phyloP scores from a whole-genome alignment of 805 yeast genomes.

The Candida odintsovae region DNA sequence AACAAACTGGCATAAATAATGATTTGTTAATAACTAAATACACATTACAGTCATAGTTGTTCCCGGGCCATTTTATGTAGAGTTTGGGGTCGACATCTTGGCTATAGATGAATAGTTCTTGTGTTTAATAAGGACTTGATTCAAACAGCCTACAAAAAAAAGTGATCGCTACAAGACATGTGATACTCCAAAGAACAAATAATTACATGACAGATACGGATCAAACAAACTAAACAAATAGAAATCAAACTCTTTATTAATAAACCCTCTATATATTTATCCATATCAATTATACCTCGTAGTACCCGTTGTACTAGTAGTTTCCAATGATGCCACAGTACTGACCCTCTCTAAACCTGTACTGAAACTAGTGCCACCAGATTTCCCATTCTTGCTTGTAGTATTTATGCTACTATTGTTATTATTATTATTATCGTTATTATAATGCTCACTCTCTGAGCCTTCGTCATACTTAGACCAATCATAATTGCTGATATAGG shows the following conservation, averaged over 20 bases:
- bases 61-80: no score
- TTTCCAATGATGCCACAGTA: not conserved
- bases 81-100: not conserved
- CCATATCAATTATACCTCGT: conserved; percentile 9
- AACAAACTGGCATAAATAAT: conserved; percentile 1
- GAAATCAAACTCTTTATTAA: not conserved
- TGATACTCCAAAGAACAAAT: conserved; percentile 3
- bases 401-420: not conserved
- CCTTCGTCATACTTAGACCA: not conserved
- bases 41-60: no score
- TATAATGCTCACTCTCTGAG: no score
- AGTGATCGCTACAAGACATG: conserved; percentile 16
- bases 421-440: no score
- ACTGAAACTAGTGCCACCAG: conserved; percentile 2
- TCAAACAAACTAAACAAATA: conserved; percentile 6
- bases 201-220: conserved; percentile 22
- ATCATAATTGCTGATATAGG: not conserved
- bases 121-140: not conserved
- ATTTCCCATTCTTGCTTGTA: conserved; percentile 1
- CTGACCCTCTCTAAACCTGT: not conserved
- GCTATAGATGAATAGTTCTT: not conserved
- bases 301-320: conserved; percentile 16
- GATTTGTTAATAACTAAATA: no score
- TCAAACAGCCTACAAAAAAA: conserved; percentile 3
- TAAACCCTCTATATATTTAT: not conserved